Evolutionary conservation across 176 grass and related monocot genomes (phyloP), one percentile per base, ranked within the genome.

Genomic region (Microstegium vimineum): DNA sequence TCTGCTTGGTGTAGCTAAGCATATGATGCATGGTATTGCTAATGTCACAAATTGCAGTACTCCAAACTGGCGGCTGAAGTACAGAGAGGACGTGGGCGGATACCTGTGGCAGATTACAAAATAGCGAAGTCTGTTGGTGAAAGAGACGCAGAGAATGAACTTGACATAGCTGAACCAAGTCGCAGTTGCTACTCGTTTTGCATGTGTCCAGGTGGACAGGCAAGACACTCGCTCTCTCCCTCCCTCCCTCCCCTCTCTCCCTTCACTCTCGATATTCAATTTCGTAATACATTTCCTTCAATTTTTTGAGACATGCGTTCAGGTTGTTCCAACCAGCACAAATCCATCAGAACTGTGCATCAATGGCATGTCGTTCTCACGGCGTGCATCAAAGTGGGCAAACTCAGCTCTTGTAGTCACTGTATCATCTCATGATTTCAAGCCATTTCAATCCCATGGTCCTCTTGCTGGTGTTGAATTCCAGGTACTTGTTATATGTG

Each of bases 171-270:
- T 0, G 84, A 90, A 70, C 66, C 82, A 86, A 91, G 71, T 56
- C 84, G 90, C 23, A 95, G 89, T 54, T 95, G 96, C 74, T 98
- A 98, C 74, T 98, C 96, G 3, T 98, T 98, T 85, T 98, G 96
- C 85, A 98, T 98, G 96, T 98, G 96, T 88, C 96, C 96, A 16
- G 96, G 96, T 86, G 96, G 96, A 77, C 96, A 98, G 93, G 90
- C 86, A 84, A 68, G 67, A 49, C 40, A 62, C 46, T 35, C 34
- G 67, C n/a, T n/a, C 66, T 63, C 70, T 40, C 28, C 5, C 47
- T 0, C 57, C 2, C 31, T 17, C 25, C 2, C 22, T 2, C 25
- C 14, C 57, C 10, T 61, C 32, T 0, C 57, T 36, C 42, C 46
- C 46, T 49, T 23, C 31, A 16, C 17, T 66, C 10, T n/a, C 33